phyloP scores from a whole-genome alignment of 73 alveolate genomes.

The Paramecium primaurelia region DNA sequence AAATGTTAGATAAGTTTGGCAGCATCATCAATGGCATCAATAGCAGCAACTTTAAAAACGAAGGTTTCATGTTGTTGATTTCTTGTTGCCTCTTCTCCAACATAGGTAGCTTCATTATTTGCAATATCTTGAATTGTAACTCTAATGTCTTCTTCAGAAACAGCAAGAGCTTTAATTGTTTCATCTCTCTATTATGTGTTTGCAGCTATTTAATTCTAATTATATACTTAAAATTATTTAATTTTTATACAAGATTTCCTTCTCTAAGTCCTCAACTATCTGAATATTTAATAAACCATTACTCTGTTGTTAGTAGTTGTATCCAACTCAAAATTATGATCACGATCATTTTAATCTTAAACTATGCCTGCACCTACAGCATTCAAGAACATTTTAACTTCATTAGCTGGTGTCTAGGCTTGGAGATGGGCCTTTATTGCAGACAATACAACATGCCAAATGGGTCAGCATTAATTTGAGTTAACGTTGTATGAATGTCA shows the following conservation, averaged over 20 bases:
- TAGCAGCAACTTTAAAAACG: not conserved
- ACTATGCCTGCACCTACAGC: conserved; percentile 41
- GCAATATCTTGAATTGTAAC: conserved; percentile 15
- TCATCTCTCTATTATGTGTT: conserved; percentile 41
- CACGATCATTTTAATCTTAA: conserved; percentile 12
- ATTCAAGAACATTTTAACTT: conserved; percentile 17
- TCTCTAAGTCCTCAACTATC: not conserved
- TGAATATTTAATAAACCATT: not conserved
- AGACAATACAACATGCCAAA: conserved; percentile 13
- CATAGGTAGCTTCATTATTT: conserved; percentile 2
- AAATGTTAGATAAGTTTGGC: conserved; percentile 30
- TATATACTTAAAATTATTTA: too few species aligned
- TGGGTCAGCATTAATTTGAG: conserved; percentile 18
- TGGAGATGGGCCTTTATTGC: conserved; percentile 24
- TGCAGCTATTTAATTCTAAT: not conserved
- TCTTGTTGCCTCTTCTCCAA: conserved; percentile 25
- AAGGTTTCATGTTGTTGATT: not conserved
- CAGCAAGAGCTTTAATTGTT: not conserved
- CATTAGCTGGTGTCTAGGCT: conserved; percentile 39
- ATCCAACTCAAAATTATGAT: not conserved
- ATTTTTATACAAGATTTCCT: not conserved
- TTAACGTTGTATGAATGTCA: not conserved
- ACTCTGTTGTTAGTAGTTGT: not conserved
- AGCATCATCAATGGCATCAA: conserved; percentile 41
- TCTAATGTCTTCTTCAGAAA: conserved; percentile 25